A percentile compares a stretch with the other conserved stretches of the same genome.
Conservation (phyloP, 1,139 yeast genomes). For the Hemisphaericaspora lyxosophila region DNA sequence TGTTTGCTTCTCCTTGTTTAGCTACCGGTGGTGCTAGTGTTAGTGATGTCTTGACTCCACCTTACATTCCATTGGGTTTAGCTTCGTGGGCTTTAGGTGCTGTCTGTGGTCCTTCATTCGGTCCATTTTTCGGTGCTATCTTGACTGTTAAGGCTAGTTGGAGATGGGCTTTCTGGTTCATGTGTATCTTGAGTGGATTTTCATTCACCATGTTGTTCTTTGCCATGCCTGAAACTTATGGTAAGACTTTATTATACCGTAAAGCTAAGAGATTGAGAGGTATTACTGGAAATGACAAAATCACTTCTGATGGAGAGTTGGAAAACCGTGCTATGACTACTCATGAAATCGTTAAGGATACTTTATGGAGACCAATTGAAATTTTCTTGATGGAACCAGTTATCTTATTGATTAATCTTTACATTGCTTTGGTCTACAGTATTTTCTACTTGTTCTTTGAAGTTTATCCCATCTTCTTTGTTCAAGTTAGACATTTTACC, state of each 20-base stretch:
- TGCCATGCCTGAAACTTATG: slow-evolving; percentile 53
- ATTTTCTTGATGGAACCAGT: slow-evolving; percentile 33
- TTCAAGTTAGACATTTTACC: slow-evolving; percentile 23
- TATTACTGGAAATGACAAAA: slow-evolving; percentile 40
- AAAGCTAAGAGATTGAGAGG: slow-evolving; percentile 48
- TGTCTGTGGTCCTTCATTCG: slow-evolving; percentile 33
- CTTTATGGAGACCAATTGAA: slow-evolving; percentile 33
- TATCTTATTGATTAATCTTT: slow-evolving; percentile 30
- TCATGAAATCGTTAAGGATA: slow-evolving; percentile 21
- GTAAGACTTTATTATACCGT: slow-evolving; percentile 43
- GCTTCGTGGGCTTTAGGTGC: slow-evolving; percentile 34
- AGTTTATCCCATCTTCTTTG: slow-evolving; percentile 32
- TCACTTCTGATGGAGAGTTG: slow-evolving; percentile 44
- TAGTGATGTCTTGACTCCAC: slow-evolving; percentile 26
- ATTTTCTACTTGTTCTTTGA: slow-evolving; percentile 36
- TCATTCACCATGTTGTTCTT: slow-evolving; percentile 30
- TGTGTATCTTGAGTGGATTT: slow-evolving; percentile 35
- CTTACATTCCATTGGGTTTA: slow-evolving; percentile 28
- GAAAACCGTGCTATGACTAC: slow-evolving; percentile 32
- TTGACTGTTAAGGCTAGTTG: slow-evolving; percentile 28
- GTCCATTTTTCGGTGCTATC: slow-evolving; percentile 34
- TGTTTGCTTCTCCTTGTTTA: slow-evolving; percentile 37
- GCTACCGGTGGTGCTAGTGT: slow-evolving; percentile 41
- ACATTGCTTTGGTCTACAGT: slow-evolving; percentile 32
- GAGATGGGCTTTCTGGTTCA: slow-evolving; percentile 50